These are phyloP conservation scores for Saksenaea oblongispora DNA, from an alignment of 371 early-diverging fungal genomes.

Conservation along the genomic window DNA sequence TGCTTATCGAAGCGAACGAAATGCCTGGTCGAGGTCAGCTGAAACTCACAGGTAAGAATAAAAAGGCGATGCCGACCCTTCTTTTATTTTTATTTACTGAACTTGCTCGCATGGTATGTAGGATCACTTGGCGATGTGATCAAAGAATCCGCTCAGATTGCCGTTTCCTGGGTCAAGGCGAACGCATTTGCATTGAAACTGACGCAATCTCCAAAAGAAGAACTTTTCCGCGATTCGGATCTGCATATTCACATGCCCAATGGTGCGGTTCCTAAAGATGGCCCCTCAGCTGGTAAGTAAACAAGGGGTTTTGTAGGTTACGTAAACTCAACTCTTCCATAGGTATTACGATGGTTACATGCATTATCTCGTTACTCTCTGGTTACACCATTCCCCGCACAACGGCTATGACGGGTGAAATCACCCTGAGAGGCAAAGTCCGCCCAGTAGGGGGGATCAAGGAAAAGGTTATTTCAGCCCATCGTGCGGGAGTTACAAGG, in stretches of 20 bases:
- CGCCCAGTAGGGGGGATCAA: slow-evolving; percentile 88
- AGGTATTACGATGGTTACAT: slow-evolving; percentile 71
- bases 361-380: slow-evolving; percentile 75
- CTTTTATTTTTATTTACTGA: background rate
- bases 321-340: background rate
- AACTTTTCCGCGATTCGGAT: slow-evolving; percentile 59
- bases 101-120: slow-evolving; percentile 7
- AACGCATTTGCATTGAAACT: slow-evolving; percentile 67
- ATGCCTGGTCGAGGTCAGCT: slow-evolving; percentile 77
- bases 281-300: slow-evolving; percentile 62
- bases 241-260: slow-evolving; percentile 86
- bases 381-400: slow-evolving; percentile 52
- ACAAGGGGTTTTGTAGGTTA: background rate
- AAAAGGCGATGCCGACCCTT: background rate
- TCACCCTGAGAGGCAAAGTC: slow-evolving; percentile 81
- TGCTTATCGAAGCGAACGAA: slow-evolving; percentile 78
- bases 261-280: slow-evolving; percentile 87
- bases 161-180: slow-evolving; percentile 78
- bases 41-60: slow-evolving; percentile 60
- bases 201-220: slow-evolving; percentile 34
- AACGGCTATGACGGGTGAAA: slow-evolving; percentile 88
- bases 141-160: slow-evolving; percentile 84
- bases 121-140: slow-evolving; percentile 86
- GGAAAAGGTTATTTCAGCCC: slow-evolving; percentile 86
- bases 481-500: slow-evolving; percentile 69